Base-by-base conservation (phyloP, 257 asterid genomes). In the Oldenlandia corymbosa region DNA sequence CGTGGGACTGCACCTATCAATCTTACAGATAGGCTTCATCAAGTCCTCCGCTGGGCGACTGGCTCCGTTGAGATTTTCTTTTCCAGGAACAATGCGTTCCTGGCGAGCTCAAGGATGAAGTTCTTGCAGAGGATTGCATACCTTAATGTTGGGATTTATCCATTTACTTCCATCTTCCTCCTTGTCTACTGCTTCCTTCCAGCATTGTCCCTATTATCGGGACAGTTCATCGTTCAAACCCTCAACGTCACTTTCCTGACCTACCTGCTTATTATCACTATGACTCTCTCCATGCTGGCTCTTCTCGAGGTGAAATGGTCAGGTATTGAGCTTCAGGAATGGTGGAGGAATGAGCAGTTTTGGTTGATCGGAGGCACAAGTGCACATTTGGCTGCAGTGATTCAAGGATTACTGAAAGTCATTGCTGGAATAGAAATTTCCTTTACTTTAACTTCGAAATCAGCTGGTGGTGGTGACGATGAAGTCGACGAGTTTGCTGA, bases 291-390 rank as follows among this genome's bases (percentile, higher is more conserved):
- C 23, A 57, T 63, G 9, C 56, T 88, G 50, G 94, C 96, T 34
- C 5, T 88, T 10, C 94, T 88, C 1, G 96, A 88, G 74, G 81
- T 88, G 39, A 88, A 84, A 68, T 88, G 96, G 94, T 85, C 96
- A 0, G 90, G 92, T 1, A 86, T 88, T 16, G 66, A 78, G 7
- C 31, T 88, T 23, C 95, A 88, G 71, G 96, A 88, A 55, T 85
- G 96, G 96, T 88, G 96, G 96, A 68, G 96, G 1, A 88, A 88
- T 26, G 96, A 88, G 78, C 96, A 88, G 31, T 88, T 88, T 69
- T 88, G 96, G 94, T 64, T 88, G 65, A 88, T 88, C 0, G 90
- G 96, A 4, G 95, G 96, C 17, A 88, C 96, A 0, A 88, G 96
- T 20, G 95, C 96, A 3, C 96, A 88, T 71, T 81, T 88, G 18